Evolutionary conservation across 306 rosid species (phyloP).

Genomic region (Pyrus communis): DNA sequence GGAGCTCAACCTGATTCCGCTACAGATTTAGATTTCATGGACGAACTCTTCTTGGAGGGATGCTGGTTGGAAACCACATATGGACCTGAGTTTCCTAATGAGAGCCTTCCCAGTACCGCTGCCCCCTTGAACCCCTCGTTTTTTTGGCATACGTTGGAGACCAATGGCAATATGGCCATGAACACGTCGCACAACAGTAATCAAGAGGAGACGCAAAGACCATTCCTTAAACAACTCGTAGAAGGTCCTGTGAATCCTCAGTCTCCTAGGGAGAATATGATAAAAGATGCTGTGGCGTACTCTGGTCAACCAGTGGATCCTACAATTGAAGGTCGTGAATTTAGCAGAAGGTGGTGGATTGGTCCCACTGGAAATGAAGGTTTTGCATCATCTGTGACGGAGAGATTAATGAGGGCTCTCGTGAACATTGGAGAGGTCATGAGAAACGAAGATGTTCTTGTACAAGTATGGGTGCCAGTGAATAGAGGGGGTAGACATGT

Average conservation of each 20-base stretch:
- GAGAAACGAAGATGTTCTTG: constrained; percentile 62
- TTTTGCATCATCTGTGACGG: constrained; percentile 41
- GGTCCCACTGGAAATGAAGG: constrained; percentile 35
- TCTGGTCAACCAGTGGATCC: constrained; percentile 28
- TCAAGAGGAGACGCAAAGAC: constrained; percentile 24
- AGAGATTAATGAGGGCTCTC: constrained; percentile 59
- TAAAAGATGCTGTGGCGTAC: constrained; percentile 18
- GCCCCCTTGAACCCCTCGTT: constrained; percentile 48
- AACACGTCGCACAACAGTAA: constrained; percentile 22
- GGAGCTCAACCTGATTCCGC: constrained; percentile 47
- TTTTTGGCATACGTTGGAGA: constrained; percentile 52
- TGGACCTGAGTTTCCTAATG: constrained; percentile 53
- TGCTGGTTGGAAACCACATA: constrained; percentile 82
- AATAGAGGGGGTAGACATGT: constrained; percentile 52
- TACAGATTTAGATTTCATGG: constrained; percentile 79
- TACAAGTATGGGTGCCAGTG: constrained; percentile 84
- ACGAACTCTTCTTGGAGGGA: constrained; percentile 64
- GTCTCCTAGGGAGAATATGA: constrained; percentile 11
- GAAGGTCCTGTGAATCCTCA: constrained; percentile 8
- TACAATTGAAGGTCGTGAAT: constrained; percentile 30
- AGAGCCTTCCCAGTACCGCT: constrained; percentile 40
- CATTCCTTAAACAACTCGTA: constrained; percentile 12
- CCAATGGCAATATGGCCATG: constrained; percentile 6
- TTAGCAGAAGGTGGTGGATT: constrained; percentile 51
- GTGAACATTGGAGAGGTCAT: constrained; percentile 43